Percentiles rank a stretch among this genome's conserved stretches.
These are phyloP conservation scores for Cyberlindnera lachancei DNA, from an alignment of 805 yeast species.

Conservation along the genomic window DNA sequence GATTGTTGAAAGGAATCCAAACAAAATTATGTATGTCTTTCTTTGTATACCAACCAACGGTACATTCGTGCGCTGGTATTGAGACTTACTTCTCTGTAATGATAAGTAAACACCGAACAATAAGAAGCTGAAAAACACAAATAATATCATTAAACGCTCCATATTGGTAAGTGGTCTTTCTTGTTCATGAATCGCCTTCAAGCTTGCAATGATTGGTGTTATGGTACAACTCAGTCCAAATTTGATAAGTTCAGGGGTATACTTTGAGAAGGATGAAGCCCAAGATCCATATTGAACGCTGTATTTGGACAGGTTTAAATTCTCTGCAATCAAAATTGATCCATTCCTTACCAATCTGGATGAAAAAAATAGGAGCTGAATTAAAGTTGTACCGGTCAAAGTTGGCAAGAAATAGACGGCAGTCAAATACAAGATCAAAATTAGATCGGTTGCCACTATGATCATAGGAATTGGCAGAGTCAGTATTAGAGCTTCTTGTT, in stretches of 20 bases:
- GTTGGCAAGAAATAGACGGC: slow-evolving; percentile 1
- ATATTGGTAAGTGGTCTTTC: slow-evolving; percentile 18
- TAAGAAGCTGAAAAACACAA: slow-evolving; percentile 28
- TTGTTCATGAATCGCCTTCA: slow-evolving; percentile 1
- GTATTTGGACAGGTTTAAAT: neutral
- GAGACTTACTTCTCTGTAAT: slow-evolving; percentile 24
- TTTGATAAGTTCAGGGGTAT: neutral
- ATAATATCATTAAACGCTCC: slow-evolving; percentile 32
- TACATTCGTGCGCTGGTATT: slow-evolving; percentile 22
- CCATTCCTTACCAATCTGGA: neutral
- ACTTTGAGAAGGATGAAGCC: neutral
- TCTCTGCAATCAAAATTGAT: neutral
- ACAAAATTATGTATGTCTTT: slow-evolving; percentile 40
- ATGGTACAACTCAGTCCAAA: neutral
- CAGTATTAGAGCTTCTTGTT: slow-evolving; percentile 12
- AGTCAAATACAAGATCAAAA: neutral
- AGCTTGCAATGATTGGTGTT: neutral
- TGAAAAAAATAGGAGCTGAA: slow-evolving; percentile 1
- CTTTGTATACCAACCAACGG: slow-evolving; percentile 48
- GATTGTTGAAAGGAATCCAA: slow-evolving; percentile 51
- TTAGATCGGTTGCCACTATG: slow-evolving; percentile 10
- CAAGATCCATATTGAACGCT: neutral
- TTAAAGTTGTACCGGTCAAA: neutral
- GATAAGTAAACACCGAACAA: slow-evolving; percentile 21
- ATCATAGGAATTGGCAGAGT: slow-evolving; percentile 13